These are phyloP conservation scores for Ophiostoma quercus DNA, from an alignment of 2,329 filamentous ascomycete genomes.

Conservation along the genomic window DNA sequence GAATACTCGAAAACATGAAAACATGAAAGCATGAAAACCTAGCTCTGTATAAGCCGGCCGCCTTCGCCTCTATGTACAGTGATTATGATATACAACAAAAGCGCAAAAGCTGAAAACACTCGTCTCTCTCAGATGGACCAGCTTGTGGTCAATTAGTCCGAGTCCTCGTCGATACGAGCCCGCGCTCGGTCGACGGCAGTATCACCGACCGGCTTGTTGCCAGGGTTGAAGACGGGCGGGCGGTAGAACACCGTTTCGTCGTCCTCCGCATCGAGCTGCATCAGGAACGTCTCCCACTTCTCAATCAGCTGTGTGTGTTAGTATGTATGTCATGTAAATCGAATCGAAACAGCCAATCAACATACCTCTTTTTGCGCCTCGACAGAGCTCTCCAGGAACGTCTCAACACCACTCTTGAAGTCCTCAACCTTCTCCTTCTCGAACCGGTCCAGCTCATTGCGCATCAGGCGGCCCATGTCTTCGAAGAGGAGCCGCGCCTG, in stretches of 20 bases:
- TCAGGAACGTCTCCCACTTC: slow-evolving; percentile 96
- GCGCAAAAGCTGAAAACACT: not conserved
- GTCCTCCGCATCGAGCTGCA: slow-evolving; percentile 92
- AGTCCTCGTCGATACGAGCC: slow-evolving; percentile 56
- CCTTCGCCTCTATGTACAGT: slow-evolving; percentile 31
- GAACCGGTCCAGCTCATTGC: slow-evolving; percentile 83
- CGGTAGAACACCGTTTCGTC: slow-evolving; percentile 66
- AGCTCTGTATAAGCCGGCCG: not conserved
- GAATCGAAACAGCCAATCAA: not conserved
- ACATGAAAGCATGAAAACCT: not conserved
- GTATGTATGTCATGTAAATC: slow-evolving; percentile 29
- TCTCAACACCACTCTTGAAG: slow-evolving; percentile 97
- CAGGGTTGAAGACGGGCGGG: slow-evolving; percentile 52
- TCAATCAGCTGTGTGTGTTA: slow-evolving; percentile 56
- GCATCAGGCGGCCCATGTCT: slow-evolving; percentile 94
- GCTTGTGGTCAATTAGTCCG: slow-evolving; percentile 41
- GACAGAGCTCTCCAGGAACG: slow-evolving; percentile 91
- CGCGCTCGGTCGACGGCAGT: slow-evolving; percentile 57
- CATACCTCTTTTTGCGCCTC: slow-evolving; percentile 94
- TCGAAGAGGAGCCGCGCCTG: slow-evolving; percentile 87
- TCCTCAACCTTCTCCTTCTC: slow-evolving; percentile 98
- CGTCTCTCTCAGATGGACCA: not conserved
- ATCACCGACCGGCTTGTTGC: slow-evolving; percentile 43
- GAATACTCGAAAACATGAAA: slow-evolving; percentile 7
- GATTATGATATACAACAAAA: slow-evolving; percentile 21